Conservation (phyloP, 768 basidiomycete species). For the Ramaria rubella region DNA sequence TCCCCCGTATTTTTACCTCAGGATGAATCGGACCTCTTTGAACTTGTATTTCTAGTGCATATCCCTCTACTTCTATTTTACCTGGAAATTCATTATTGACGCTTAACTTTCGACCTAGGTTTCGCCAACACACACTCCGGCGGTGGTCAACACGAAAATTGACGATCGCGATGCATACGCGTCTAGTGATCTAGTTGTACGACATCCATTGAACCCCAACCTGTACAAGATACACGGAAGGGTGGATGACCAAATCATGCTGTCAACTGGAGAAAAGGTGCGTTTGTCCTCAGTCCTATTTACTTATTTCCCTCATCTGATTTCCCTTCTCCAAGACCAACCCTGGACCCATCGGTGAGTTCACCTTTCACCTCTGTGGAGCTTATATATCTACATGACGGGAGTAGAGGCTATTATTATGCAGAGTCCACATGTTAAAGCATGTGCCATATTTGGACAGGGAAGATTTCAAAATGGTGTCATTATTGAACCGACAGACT, state of each 20-base stretch:
- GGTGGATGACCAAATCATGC: slow-evolving; percentile 41
- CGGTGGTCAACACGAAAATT: slow-evolving; percentile 27
- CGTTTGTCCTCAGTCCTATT: background rate
- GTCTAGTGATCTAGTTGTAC: slow-evolving; percentile 35
- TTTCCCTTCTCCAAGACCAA: slow-evolving; percentile 24
- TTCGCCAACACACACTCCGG: slow-evolving; percentile 19
- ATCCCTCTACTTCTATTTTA: background rate
- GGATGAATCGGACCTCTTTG: slow-evolving; percentile 11
- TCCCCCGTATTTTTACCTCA: slow-evolving; percentile 11
- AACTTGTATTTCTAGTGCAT: slow-evolving; percentile 10
- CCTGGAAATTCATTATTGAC: background rate
- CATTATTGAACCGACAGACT: slow-evolving; percentile 31
- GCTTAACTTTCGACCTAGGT: background rate
- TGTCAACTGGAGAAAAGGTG: slow-evolving; percentile 37
- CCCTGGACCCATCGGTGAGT: slow-evolving; percentile 30
- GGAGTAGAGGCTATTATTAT: slow-evolving; percentile 30
- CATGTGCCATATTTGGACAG: slow-evolving; percentile 13
- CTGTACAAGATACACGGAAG: slow-evolving; percentile 36
- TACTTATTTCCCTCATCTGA: background rate
- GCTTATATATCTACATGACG: background rate
- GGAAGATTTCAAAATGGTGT: slow-evolving; percentile 13
- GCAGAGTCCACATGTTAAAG: slow-evolving; percentile 21
- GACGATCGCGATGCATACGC: slow-evolving; percentile 29
- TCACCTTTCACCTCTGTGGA: background rate
- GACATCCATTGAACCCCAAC: slow-evolving; percentile 32